Evolutionary conservation across 495 filamentous ascomycete species (phyloP), one percentile per base, ranked within the genome.

Genomic region (Penicillium arizonense): DNA sequence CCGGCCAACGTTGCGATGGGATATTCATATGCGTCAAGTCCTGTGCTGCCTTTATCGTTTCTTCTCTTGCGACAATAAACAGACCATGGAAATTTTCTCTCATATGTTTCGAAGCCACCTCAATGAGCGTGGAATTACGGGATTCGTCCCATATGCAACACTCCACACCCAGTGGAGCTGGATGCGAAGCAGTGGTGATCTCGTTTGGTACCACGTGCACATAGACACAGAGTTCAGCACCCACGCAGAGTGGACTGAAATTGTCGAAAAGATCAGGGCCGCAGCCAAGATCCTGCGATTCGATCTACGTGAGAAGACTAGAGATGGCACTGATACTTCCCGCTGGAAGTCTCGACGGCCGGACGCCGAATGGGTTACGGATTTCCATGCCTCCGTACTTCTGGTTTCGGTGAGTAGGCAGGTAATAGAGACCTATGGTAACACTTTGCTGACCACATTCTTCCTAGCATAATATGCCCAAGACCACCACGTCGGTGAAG

Each of bases 11-110:
- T 44, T 62, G 20, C 40, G 30, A 5, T 72, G 69, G 69, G 52
- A 47, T 4, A n/a, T 40, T 3, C 45, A 60, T 7, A 52, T 63
- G 28, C 47, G 63, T 5, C n/a, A 61, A 8, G 32, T 66, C 0
- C 48, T 73, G 8, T 73, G 71, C 21, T 69, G 61, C 13, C 14
- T 68, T 3, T 59, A 50, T 16, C 52, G 63, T 4, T 73, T 69
- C 28, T 74, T 66, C 26, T 7, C 41, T 1, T 43, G 33, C 11
- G 55, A 58, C 7, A 12, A 32, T 1, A 34, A 43, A 0, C 44
- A 23, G 0, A 58, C 64, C 5, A 44, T 37, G 16, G 50, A 40
- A 0, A 49, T 74, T 0, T 72, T 76, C 37, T 69, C 59, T 13
- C 7, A 23, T 0, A 47, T 64, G 0, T 74, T 69, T 16, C 10